Evolutionary conservation across 2,329 filamentous ascomycete species (phyloP), one percentile per base, ranked within the genome.

Genomic region (Lecanoromycetidae sp.): DNA sequence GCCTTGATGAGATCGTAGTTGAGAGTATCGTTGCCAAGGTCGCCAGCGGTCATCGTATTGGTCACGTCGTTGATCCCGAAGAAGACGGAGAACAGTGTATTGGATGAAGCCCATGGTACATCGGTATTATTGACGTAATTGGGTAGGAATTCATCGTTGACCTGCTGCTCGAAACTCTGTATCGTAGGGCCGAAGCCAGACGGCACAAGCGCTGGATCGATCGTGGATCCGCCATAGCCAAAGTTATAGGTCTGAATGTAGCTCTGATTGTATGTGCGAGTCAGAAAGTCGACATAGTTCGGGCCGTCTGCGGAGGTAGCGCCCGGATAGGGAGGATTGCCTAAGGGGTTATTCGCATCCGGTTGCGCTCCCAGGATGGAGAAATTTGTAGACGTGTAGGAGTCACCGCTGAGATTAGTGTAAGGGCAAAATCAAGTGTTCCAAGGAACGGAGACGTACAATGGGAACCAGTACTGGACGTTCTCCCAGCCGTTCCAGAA

Each of bases 51-150:
- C 51, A 65, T 75, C 0, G 67, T 66, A 48, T 74, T 73, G 1
- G 71, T 71, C 1, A 77, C 66, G 50, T 75, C 74, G 45, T 77
- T 77, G 49, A 77, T 71, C 1, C 74, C 74, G 20, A 76, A 74
- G 64, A 72, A 76, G 4, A 75, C 54, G 0, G 63, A 65, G 44
- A 71, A 71, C 2, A 75, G 49, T 0, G 69, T 61, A 46, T 70
- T 61, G 2, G 52, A 49, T 3, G 60, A 55, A 0, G 55, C 60
- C 67, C 67, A 70, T 3, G 52, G 40, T 50, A 54, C 53, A 22
- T 49, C 23, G 46, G 44, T 2, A 60, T 57, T 57, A 7, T 59
- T 57, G 2, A 57, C 60, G 48, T 69, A 69, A 3, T 57, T 59
- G 7, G 66, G 66, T 26, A 69, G 51, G 55, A 66, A 72, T 49